phyloP scores from a whole-genome alignment of 257 asterid species.

The Solanum appendiculatum region DNA sequence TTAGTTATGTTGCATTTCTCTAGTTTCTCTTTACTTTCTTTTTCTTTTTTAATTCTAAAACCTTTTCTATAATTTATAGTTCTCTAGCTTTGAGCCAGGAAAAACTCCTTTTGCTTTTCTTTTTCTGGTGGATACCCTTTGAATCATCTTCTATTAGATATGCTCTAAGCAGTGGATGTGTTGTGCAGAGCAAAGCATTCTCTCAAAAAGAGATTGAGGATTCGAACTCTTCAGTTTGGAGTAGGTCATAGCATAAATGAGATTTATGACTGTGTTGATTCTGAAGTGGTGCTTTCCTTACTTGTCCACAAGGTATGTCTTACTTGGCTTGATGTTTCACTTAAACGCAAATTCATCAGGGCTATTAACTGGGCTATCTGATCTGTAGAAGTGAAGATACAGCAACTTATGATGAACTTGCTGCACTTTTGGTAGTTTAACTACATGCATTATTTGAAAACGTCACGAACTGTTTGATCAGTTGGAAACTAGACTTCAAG shows the following conservation, averaged over 20 bases:
- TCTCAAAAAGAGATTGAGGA: slow-evolving; percentile 85
- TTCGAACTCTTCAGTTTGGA: slow-evolving; percentile 71
- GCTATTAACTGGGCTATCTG: background rate
- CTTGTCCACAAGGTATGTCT: slow-evolving; percentile 82
- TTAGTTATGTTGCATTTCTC: background rate
- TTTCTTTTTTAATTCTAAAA: background rate
- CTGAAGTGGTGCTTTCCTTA: slow-evolving; percentile 84
- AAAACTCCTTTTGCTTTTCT: background rate
- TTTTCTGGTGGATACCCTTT: background rate
- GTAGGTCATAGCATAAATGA: slow-evolving; percentile 72
- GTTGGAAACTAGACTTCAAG: background rate
- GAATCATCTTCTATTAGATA: background rate
- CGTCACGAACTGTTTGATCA: background rate
- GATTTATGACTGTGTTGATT: slow-evolving; percentile 81
- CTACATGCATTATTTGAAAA: background rate
- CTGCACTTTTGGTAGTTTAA: background rate
- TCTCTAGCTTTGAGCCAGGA: background rate
- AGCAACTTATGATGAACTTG: background rate
- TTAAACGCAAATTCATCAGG: background rate
- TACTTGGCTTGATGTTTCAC: background rate
- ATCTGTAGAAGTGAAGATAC: background rate
- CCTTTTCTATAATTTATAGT: background rate
- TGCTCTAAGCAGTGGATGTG: background rate
- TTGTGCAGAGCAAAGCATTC: slow-evolving; percentile 62
- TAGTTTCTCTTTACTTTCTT: background rate